Conservation (phyloP, 805 yeast genomes). For the Starmera dryadoides region DNA sequence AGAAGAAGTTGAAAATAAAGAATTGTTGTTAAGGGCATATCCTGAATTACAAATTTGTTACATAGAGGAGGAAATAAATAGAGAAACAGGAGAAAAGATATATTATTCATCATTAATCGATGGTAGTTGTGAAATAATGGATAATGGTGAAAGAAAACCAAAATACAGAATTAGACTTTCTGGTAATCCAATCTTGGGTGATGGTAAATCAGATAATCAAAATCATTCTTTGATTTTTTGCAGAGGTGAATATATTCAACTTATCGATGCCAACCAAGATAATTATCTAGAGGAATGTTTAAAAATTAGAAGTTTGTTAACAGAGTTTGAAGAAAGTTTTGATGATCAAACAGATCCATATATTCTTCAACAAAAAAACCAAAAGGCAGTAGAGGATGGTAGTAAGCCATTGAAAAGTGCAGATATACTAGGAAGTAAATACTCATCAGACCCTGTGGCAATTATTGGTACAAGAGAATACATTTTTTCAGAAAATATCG, state of each 20-base stretch:
- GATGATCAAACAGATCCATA: constrained; percentile 24
- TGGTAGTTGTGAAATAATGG: constrained; percentile 56
- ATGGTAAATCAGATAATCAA: constrained; percentile 81
- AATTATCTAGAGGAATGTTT: constrained; percentile 77
- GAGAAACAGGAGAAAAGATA: constrained; percentile 28
- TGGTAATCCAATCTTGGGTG: constrained; percentile 80
- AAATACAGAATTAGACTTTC: constrained; percentile 59
- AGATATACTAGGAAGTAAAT: constrained; percentile 7
- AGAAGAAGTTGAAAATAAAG: constrained; percentile 54
- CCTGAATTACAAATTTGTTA: constrained; percentile 63
- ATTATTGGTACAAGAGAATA: constrained; percentile 81
- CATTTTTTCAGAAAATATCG: constrained; percentile 76
- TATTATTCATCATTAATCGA: constrained; percentile 66
- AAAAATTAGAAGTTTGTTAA: constrained; percentile 62
- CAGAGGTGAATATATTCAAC: constrained; percentile 75
- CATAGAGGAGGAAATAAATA: constrained; percentile 42
- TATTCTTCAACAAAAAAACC: constrained; percentile 39
- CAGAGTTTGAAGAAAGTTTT: constrained; percentile 62
- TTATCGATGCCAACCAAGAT: constrained; percentile 81
- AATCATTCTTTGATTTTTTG: constrained; percentile 68
- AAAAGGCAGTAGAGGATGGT: background rate
- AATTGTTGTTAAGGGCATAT: constrained; percentile 53
- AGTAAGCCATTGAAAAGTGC: constrained; percentile 18
- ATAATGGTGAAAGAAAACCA: constrained; percentile 52
- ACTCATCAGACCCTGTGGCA: constrained; percentile 53